A percentile compares a stretch with the other conserved stretches of the same genome.
These are phyloP conservation scores for Pugionium cornutum DNA, from an alignment of 345 rosid species.

Conservation along the genomic window DNA sequence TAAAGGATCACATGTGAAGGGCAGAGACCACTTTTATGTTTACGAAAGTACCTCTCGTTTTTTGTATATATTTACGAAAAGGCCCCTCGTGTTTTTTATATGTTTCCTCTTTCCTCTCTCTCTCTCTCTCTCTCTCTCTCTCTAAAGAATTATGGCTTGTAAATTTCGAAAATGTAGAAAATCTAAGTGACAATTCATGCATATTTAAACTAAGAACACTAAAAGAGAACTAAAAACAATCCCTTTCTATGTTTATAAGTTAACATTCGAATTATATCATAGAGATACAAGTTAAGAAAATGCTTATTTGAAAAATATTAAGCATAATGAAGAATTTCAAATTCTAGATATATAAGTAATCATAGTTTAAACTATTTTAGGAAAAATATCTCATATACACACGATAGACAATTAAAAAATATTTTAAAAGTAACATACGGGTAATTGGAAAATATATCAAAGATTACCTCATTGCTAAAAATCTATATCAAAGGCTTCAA, in stretches of 20 bases:
- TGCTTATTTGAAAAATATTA: no score
- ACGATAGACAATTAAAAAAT: background rate
- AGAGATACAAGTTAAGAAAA: no score
- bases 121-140: conserved; percentile 9
- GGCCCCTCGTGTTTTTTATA: conserved; percentile 28
- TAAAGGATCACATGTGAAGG: conserved; percentile 51
- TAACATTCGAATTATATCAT: no score
- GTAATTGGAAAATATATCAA: background rate
- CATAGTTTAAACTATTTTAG: background rate
- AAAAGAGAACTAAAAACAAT: background rate
- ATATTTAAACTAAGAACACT: background rate
- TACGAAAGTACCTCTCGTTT: conserved; percentile 41
- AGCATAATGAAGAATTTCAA: no score
- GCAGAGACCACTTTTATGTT: conserved; percentile 29
- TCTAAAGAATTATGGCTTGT: background rate
- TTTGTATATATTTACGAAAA: conserved; percentile 34
- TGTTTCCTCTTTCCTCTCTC: background rate
- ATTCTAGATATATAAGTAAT: background rate
- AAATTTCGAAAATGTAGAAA: background rate
- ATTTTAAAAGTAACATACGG: background rate
- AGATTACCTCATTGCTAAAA: conserved; percentile 1
- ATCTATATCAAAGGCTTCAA: background rate
- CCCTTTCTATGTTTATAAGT: background rate
- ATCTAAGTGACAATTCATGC: background rate
- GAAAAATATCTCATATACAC: conserved; percentile 4